phyloP scores from a whole-genome alignment of 192 early-diverging fungal species.

The Podila epigama region DNA sequence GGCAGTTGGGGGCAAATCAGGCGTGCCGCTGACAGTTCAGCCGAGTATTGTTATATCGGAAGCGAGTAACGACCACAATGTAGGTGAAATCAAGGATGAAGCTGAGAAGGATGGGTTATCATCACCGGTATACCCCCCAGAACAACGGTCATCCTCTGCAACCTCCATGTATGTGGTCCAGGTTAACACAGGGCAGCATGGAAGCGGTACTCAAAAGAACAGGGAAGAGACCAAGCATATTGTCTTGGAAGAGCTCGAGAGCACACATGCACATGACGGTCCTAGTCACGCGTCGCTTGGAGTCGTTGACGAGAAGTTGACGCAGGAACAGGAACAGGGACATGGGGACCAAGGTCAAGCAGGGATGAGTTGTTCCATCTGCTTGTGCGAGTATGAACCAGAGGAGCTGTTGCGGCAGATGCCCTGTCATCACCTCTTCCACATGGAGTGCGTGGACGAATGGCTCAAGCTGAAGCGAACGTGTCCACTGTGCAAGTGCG shows the following conservation, averaged over 20 bases:
- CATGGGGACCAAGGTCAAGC: not conserved
- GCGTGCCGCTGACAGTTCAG: not conserved
- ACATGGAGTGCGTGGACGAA: slow-evolving; percentile 82
- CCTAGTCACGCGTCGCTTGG: too few species aligned
- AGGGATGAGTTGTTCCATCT: slow-evolving; percentile 71
- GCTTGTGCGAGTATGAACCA: slow-evolving; percentile 79
- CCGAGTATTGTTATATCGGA: slow-evolving; percentile 32
- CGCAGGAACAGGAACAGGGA: not conserved
- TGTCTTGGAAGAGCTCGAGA: not conserved
- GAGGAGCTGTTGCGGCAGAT: slow-evolving; percentile 73
- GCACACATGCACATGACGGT: not conserved
- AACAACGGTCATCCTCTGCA: not conserved
- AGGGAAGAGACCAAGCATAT: not conserved
- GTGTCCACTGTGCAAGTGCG: slow-evolving; percentile 80
- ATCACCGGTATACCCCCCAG: too few species aligned
- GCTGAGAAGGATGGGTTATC: too few species aligned
- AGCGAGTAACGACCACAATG: not conserved
- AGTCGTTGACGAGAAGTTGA: too few species aligned
- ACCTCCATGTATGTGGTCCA: not conserved
- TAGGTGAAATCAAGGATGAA: not conserved
- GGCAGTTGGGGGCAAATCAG: not conserved
- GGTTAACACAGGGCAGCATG: not conserved
- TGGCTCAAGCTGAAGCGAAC: slow-evolving; percentile 80
- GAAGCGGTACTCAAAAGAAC: not conserved
- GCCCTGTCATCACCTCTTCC: slow-evolving; percentile 82